Evolutionary conservation across 345 rosid genomes (phyloP).

Genomic region (Odontarrhena argentea): DNA sequence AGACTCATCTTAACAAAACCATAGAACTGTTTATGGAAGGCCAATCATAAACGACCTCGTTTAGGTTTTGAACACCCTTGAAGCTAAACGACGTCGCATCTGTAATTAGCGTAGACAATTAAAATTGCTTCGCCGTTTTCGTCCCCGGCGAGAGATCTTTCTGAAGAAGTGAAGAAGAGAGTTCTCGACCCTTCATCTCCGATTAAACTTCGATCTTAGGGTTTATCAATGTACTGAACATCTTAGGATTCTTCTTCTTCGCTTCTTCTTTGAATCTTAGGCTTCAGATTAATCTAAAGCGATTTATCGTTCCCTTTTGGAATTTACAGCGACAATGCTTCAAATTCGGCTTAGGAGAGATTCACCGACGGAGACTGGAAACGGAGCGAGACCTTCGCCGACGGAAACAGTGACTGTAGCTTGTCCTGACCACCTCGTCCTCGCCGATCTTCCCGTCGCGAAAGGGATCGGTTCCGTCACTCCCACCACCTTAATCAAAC

Average conservation of each 20-base stretch:
- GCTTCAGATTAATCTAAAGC: slow-evolving; percentile 9
- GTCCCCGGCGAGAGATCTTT: slow-evolving; percentile 6
- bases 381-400: slow-evolving; percentile 54
- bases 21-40: too few species aligned
- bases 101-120: too few species aligned
- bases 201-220: not conserved
- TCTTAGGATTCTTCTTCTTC: not conserved
- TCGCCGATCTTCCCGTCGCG: slow-evolving; percentile 97
- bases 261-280: not conserved
- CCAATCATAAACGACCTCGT: not conserved
- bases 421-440: slow-evolving; percentile 93
- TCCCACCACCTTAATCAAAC: slow-evolving; percentile 59
- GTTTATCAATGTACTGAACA: not conserved
- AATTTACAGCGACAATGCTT: slow-evolving; percentile 55
- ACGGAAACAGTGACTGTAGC: slow-evolving; percentile 87
- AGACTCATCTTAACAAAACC: too few species aligned
- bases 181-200: not conserved
- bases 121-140: not conserved
- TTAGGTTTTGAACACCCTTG: too few species aligned
- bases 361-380: slow-evolving; percentile 60
- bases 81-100: too few species aligned
- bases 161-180: not conserved
- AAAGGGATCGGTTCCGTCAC: slow-evolving; percentile 88
- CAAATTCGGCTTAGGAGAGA: slow-evolving; percentile 76
- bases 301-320: not conserved